Base-by-base conservation (phyloP, 2,329 filamentous ascomycete genomes). In the Allantophomopsis lycopodina region DNA sequence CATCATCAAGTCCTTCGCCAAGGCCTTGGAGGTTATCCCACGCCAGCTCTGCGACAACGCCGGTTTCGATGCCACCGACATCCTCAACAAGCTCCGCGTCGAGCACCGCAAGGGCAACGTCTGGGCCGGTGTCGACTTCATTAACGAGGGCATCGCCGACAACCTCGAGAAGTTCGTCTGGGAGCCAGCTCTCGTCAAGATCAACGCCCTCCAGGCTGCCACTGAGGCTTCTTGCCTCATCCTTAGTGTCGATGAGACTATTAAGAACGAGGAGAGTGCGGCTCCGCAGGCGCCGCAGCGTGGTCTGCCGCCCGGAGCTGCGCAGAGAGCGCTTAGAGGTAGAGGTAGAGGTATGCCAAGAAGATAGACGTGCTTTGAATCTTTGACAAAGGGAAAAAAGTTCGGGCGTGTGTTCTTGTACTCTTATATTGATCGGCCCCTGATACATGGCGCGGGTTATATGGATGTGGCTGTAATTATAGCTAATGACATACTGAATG, bases 31-130 rank as follows among this genome's bases (percentile, higher is more conserved):
- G 66, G 81, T 96, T 44, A 93, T 98, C 51, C 91, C 91, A 16
- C 81, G 91, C 54, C 91, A 96, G 65, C 72, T 98, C 44, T 98
- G 91, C 68, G 91, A 98, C 68, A 98, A 98, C 56, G 91, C 91
- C 41, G 91, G 91, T 47, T 96, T 98, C 58, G 91, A 98, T 57
- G 88, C 91, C 18, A 98, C 91, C 38, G 91, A 98, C 56, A 95
- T 98, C 50, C 77, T 98, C 47, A 98, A 96, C 71, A 80, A 86
- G 56, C 72, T 98, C 49, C 84, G 91, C 41, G 91, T 96, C 43
- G 89, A 95, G 72, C 91, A 98, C 68, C 78, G 86, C 58, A 91
- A 89, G 66, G 87, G 87, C 50, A 83, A 83, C 57, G 78, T 76
- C 39, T 98, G 91, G 91, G 87, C 88, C 4, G 91, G 91, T 58